Conservation (phyloP, 2,329 filamentous ascomycete species). For the Scedosporium apiospermum region DNA sequence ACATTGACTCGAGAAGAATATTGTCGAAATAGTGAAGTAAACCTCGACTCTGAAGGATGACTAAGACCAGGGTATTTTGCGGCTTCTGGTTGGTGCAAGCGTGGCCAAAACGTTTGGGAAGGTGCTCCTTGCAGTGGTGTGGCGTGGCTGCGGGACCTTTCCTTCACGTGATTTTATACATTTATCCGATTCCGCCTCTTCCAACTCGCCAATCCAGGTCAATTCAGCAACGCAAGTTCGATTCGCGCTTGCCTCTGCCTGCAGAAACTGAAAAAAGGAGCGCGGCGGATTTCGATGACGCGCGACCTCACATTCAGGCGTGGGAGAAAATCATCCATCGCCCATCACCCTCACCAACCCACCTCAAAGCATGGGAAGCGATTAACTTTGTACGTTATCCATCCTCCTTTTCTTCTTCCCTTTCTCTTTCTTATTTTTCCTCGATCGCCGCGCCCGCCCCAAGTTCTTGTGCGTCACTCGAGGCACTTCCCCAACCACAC, state of each 20-base stretch:
- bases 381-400: background rate
- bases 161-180: background rate
- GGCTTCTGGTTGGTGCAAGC: too few species aligned
- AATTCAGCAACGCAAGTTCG: background rate
- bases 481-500: background rate
- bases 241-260: background rate
- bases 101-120: too few species aligned
- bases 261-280: background rate
- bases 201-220: background rate
- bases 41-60: too few species aligned
- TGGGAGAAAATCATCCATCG: background rate
- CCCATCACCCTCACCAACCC: background rate
- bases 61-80: too few species aligned
- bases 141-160: too few species aligned
- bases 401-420: background rate
- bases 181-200: background rate
- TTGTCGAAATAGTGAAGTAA: too few species aligned
- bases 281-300: background rate
- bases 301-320: background rate
- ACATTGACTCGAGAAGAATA: too few species aligned
- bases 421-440: background rate
- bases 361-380: background rate
- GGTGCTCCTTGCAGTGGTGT: too few species aligned
- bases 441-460: background rate
- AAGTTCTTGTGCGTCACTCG: background rate